Percentiles rank a stretch among this genome's conserved stretches.
Conservation (phyloP, 108 stramenopile species). For the Hondaea fermentalgiana region DNA sequence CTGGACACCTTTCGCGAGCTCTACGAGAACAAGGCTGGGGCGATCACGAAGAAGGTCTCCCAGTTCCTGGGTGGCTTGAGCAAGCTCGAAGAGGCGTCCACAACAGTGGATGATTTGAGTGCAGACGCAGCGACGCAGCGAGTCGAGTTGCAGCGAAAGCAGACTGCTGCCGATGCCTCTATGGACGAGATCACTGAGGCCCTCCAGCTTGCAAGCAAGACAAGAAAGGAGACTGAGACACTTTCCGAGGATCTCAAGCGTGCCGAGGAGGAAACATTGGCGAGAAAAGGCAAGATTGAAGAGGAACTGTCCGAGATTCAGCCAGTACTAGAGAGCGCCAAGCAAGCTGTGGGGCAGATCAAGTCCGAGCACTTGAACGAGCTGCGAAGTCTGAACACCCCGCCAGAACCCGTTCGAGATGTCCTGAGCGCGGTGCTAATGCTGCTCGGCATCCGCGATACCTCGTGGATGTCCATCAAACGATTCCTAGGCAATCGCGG, state of each 20-base stretch:
- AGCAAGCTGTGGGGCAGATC: conserved; percentile 52
- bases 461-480: conserved; percentile 53
- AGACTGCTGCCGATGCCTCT: conserved; percentile 47
- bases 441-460: conserved; percentile 50
- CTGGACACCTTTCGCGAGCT: conserved; percentile 26
- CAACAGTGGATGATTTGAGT: conserved; percentile 45
- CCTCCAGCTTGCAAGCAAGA: conserved; percentile 37
- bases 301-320: conserved; percentile 44
- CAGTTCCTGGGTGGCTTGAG: conserved; percentile 45
- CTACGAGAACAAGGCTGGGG: neutral
- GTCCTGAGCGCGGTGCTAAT: conserved; percentile 50
- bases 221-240: conserved; percentile 39
- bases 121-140: conserved; percentile 40
- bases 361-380: conserved; percentile 50
- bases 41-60: conserved; percentile 25
- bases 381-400: conserved; percentile 46
- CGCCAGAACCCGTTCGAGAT: conserved; percentile 53
- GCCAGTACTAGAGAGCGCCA: conserved; percentile 51
- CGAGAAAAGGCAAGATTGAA: conserved; percentile 47
- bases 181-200: conserved; percentile 60
- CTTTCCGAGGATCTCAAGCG: conserved; percentile 33
- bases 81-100: conserved; percentile 48
- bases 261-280: conserved; percentile 39
- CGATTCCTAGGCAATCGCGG: conserved; percentile 51
- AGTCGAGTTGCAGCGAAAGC: conserved; percentile 39